phyloP scores from a whole-genome alignment of 2,329 filamentous ascomycete genomes.

The Colletotrichum liaoningense region DNA sequence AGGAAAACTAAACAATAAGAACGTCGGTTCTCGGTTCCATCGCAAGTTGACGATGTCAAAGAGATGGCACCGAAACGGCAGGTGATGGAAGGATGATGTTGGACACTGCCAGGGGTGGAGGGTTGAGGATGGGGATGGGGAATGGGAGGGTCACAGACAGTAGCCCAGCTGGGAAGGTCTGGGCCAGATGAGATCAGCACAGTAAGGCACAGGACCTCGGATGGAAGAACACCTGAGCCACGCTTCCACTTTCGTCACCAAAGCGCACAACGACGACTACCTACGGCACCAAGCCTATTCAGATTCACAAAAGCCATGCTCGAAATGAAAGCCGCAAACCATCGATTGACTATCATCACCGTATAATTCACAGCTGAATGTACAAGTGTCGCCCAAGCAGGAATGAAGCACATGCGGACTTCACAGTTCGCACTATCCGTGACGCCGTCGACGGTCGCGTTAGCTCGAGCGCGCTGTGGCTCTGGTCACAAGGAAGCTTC shows the following conservation, averaged over 20 bases:
- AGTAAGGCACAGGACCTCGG: conserved; percentile 3
- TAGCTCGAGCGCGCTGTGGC: conserved; percentile 5
- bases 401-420: neutral
- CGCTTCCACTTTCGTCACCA: neutral
- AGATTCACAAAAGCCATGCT: neutral
- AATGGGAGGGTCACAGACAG: neutral
- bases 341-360: neutral
- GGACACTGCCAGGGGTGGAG: neutral
- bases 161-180: conserved; percentile 15
- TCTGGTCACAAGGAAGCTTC: conserved; percentile 6
- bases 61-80: neutral
- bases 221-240: neutral
- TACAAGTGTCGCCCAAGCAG: neutral
- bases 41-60: conserved; percentile 11
- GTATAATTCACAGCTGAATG: neutral
- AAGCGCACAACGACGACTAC: neutral
- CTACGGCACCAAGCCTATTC: neutral
- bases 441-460: neutral
- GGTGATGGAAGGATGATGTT: conserved; percentile 23
- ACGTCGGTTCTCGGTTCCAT: conserved; percentile 10
- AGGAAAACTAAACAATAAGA: neutral
- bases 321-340: neutral
- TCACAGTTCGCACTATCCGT: neutral
- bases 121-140: neutral
- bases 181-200: conserved; percentile 17